Evolutionary conservation across 192 early-diverging fungal genomes (phyloP).

Genomic region (Podila minutissima): DNA sequence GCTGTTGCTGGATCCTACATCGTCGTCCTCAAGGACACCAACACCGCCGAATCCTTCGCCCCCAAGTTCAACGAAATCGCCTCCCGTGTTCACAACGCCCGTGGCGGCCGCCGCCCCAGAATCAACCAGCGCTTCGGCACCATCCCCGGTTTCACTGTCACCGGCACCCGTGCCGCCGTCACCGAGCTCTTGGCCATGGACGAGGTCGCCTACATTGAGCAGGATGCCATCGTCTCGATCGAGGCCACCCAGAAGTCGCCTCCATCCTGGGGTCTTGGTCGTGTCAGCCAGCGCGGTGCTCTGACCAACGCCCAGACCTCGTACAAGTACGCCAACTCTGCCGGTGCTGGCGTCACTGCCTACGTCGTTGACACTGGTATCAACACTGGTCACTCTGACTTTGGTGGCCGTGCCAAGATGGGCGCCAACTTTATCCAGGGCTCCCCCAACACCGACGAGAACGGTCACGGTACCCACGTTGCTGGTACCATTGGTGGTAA

Average conservation of each 20-base stretch:
- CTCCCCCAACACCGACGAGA: conserved; percentile 57
- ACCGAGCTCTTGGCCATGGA: conserved; percentile 23
- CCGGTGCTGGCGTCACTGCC: conserved; percentile 63
- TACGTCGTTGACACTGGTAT: conserved; percentile 75
- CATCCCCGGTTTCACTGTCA: conserved; percentile 61
- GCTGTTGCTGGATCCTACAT: conserved; percentile 68
- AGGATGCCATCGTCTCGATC: conserved; percentile 58
- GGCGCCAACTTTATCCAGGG: conserved; percentile 59
- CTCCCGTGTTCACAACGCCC: conserved; percentile 31
- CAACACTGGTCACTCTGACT: conserved; percentile 69
- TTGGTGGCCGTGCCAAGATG: conserved; percentile 77
- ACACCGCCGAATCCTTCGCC: conserved; percentile 12
- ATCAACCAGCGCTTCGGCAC: conserved; percentile 1
- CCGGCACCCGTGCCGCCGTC: conserved; percentile 57
- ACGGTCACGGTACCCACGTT: conserved; percentile 76
- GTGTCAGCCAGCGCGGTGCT: conserved; percentile 57
- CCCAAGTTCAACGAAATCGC: conserved; percentile 51
- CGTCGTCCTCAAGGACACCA: conserved; percentile 66
- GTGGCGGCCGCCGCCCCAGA: conserved; percentile 4
- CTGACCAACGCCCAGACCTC: conserved; percentile 2
- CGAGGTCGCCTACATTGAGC: conserved; percentile 58
- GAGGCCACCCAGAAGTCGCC: conserved; percentile 18
- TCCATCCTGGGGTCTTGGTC: conserved; percentile 60
- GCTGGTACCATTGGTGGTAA: conserved; percentile 74
- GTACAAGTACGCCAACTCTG: conserved; percentile 62